These are phyloP conservation scores for Hypoxylon rickii DNA, from an alignment of 495 filamentous ascomycete species.

Conservation along the genomic window DNA sequence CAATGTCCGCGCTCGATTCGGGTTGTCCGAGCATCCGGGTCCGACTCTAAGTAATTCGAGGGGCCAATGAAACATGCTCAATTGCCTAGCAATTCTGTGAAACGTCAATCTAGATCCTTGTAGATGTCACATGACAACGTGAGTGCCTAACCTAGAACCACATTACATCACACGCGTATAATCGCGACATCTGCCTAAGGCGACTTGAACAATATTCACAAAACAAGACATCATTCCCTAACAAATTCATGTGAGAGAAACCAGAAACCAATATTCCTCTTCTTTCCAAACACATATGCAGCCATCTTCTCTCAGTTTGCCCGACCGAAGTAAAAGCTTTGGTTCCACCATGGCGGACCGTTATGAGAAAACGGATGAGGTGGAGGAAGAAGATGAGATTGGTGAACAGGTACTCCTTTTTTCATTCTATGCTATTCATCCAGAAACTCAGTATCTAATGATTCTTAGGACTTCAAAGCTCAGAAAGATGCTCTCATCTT, in stretches of 20 bases:
- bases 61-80: constrained; percentile 28
- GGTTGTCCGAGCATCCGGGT: constrained; percentile 8
- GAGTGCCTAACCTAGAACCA: constrained; percentile 12
- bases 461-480: constrained; percentile 77
- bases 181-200: constrained; percentile 27
- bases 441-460: background rate
- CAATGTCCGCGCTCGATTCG: constrained; percentile 3
- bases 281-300: background rate
- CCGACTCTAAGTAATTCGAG: constrained; percentile 9
- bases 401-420: constrained; percentile 51
- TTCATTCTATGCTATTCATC: background rate
- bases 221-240: no score
- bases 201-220: no score
- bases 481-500: constrained; percentile 97
- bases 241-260: no score
- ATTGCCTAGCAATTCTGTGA: constrained; percentile 21
- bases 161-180: constrained; percentile 22
- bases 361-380: constrained; percentile 57
- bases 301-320: background rate
- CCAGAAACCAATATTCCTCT: no score
- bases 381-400: constrained; percentile 75
- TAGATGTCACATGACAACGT: constrained; percentile 24
- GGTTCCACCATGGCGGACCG: constrained; percentile 46
- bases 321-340: background rate
- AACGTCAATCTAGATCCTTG: background rate